Conservation (phyloP, 2,329 filamentous ascomycete species). For the Trichophyton verrucosum region DNA sequence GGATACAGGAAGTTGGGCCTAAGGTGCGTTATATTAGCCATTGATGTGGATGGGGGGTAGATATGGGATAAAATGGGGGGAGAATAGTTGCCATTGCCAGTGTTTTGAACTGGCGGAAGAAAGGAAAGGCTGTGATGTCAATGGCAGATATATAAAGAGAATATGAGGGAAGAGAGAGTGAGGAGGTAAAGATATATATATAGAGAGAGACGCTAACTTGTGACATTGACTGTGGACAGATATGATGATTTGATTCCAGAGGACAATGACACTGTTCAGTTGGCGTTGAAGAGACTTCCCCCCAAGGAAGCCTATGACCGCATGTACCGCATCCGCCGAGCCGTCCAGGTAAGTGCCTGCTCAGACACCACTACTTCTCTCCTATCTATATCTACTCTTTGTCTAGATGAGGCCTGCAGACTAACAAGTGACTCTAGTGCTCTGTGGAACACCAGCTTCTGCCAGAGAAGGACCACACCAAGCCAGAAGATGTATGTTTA, state of each 20-base stretch:
- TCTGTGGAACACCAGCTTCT: slow-evolving; percentile 54
- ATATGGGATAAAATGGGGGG: not conserved
- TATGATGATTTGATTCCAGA: slow-evolving; percentile 91
- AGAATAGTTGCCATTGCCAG: not conserved
- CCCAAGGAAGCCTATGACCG: slow-evolving; percentile 91
- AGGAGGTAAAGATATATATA: too few relatives aligned
- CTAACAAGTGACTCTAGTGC: slow-evolving; percentile 35
- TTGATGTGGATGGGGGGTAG: not conserved
- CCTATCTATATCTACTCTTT: not conserved
- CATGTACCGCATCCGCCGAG: slow-evolving; percentile 90
- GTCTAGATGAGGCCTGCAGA: not conserved
- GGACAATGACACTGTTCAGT: slow-evolving; percentile 75
- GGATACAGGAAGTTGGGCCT: slow-evolving; percentile 90
- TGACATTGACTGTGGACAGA: slow-evolving; percentile 38
- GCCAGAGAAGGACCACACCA: slow-evolving; percentile 54
- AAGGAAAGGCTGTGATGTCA: not conserved
- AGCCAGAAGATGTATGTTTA: slow-evolving; percentile 49
- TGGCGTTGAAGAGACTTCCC: slow-evolving; percentile 79
- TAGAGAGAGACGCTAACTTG: slow-evolving; percentile 5
- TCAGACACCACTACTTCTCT: not conserved
- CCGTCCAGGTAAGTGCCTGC: slow-evolving; percentile 58
- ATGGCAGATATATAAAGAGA: not conserved
- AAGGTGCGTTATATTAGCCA: slow-evolving; percentile 46
- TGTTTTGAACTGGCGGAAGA: not conserved
- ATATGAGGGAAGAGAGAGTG: too few relatives aligned